Evolutionary conservation across 805 yeast species (phyloP), one percentile per base, ranked within the genome.

Genomic region (Wickerhamiella kazuoi): DNA sequence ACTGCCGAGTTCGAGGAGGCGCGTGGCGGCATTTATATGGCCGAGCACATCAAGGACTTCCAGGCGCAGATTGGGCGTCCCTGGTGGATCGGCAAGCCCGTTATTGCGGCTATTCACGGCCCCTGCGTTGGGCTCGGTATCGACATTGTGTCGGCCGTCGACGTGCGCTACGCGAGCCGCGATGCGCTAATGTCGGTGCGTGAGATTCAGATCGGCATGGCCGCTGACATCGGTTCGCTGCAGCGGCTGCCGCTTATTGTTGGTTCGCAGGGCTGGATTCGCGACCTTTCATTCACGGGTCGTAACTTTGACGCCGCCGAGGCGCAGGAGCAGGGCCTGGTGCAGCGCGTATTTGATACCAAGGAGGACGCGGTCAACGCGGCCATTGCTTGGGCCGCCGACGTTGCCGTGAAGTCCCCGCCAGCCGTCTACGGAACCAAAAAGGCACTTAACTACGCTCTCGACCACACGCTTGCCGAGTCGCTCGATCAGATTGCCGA

Each of bases 141-240:
- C 16, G 90, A 79, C 54, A 68, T 79, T 34, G 58, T 77, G 6
- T 57, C 76, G 13, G 69, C 79, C 0, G 64, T 68, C 21, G 65
- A 73, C 14, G 69, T 79, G 19, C 65, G 86, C 38, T 54, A 74
- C 11, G 72, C 73, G 9, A 59, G 74, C 3, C 57, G 59, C 23
- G 77, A 69, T 45, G 66, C 70, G 13, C 57, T 51, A 30, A 64
- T 77, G 46, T 66, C 78, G 32, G 69, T 80, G 41, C 69, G 77
- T 41, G 93, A 79, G 57, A 72, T 79, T 43, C 71, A 73, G 44
- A 64, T 79, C 39, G 90, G 87, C 2, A 64, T 80, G 52, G 69
- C 80, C 30, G 84, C 90, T 1, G 90, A 80, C 53, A 76, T 79
- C 50, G 93, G 93, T 3, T 67, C 80, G 1, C 61, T 79, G 42